phyloP scores from a whole-genome alignment of 2,329 filamentous ascomycete species.

The Sporothrix euskadiensis region DNA sequence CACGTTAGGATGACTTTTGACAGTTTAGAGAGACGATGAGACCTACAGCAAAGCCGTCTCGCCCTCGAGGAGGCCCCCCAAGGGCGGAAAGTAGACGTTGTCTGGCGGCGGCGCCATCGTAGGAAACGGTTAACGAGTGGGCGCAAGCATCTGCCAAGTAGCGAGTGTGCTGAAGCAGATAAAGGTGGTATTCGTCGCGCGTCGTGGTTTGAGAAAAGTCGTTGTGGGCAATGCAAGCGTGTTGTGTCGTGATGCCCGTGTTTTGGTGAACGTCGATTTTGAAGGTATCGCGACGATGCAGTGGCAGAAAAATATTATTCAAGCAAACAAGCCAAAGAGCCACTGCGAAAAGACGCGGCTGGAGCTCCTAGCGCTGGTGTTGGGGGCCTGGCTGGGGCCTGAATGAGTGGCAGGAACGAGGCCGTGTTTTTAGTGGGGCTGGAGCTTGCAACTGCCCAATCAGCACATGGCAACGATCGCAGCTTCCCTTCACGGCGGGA shows the following conservation, averaged over 20 bases:
- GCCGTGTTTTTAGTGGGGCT: constrained; percentile 28
- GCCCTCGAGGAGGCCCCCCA: constrained; percentile 82
- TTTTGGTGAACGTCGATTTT: constrained; percentile 22
- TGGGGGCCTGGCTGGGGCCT: neutral
- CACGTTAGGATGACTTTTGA: too few species aligned
- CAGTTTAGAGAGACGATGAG: neutral
- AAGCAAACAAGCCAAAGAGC: constrained; percentile 5
- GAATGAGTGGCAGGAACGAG: constrained; percentile 13
- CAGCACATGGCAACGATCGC: constrained; percentile 17
- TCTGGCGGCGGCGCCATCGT: constrained; percentile 72
- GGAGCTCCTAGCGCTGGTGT: constrained; percentile 25
- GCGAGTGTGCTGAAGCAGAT: neutral
- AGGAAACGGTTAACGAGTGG: neutral
- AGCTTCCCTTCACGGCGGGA: neutral
- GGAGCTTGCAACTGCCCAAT: neutral
- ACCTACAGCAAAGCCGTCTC: constrained; percentile 77
- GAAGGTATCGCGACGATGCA: constrained; percentile 22
- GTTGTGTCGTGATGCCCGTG: neutral
- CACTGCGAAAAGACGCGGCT: constrained; percentile 31
- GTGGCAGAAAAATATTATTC: constrained; percentile 28
- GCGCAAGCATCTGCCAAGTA: constrained; percentile 22
- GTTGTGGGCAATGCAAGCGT: neutral
- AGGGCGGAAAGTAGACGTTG: constrained; percentile 75
- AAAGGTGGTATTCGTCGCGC: neutral
- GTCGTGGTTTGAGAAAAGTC: neutral